Conservation (phyloP, 1,284 basidiomycete species). For the Tetrapyrgos nigripes region DNA sequence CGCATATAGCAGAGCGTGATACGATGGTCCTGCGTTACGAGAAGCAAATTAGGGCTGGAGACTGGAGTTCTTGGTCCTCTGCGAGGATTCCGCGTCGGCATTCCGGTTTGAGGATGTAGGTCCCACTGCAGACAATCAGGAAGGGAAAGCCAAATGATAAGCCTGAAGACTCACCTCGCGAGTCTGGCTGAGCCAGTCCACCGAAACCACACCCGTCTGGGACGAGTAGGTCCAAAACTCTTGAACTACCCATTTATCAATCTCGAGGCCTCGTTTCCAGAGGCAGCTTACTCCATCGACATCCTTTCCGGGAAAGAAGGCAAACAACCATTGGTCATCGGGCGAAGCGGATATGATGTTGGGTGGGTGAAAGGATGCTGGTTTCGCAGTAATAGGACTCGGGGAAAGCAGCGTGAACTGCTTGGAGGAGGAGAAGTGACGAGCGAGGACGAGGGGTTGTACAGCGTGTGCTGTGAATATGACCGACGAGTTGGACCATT, state of each 20-base stretch:
- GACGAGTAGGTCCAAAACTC: constrained; percentile 62
- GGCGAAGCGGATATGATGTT: constrained; percentile 65
- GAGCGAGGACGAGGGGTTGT: constrained; percentile 63
- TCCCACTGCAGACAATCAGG: constrained; percentile 49
- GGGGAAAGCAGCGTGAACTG: constrained; percentile 66
- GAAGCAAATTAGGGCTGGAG: constrained; percentile 54
- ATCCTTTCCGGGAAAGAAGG: constrained; percentile 69
- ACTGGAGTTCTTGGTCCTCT: constrained; percentile 59
- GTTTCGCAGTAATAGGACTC: constrained; percentile 47
- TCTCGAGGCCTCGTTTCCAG: constrained; percentile 61
- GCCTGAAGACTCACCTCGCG: constrained; percentile 57
- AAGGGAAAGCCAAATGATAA: neutral
- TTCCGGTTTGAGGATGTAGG: constrained; percentile 43
- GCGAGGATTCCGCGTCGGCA: constrained; percentile 53
- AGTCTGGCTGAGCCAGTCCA: constrained; percentile 63
- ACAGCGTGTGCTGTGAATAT: constrained; percentile 71
- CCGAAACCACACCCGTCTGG: constrained; percentile 63
- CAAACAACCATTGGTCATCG: constrained; percentile 69
- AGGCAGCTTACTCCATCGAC: constrained; percentile 66
- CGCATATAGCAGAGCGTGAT: constrained; percentile 57
- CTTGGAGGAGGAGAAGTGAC: constrained; percentile 71
- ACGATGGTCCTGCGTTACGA: constrained; percentile 63
- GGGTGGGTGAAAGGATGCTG: constrained; percentile 63
- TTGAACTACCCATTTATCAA: constrained; percentile 67
- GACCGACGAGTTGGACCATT: constrained; percentile 71